Evolutionary conservation across 805 yeast species (phyloP).

Genomic region (Metschnikowia cerradonensis): DNA sequence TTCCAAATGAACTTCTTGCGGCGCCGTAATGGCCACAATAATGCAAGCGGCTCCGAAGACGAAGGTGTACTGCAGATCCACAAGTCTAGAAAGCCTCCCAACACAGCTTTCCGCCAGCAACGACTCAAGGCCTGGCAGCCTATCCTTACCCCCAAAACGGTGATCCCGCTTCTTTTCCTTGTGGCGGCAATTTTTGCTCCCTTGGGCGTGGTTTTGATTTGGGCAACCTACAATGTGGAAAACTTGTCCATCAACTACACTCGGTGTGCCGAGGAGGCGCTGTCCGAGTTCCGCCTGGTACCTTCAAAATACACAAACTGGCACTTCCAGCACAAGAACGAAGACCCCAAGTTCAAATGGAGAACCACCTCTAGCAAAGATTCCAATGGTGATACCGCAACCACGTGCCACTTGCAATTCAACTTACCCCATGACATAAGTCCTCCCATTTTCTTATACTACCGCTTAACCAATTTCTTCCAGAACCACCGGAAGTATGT

Average conservation of each 20-base stretch:
- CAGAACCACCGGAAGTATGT: slow-evolving; percentile 96
- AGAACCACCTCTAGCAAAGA: slow-evolving; percentile 36
- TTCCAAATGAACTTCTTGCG: slow-evolving; percentile 28
- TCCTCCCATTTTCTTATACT: slow-evolving; percentile 72
- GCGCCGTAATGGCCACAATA: slow-evolving; percentile 23
- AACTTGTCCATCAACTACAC: slow-evolving; percentile 73
- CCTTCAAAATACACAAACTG: slow-evolving; percentile 56
- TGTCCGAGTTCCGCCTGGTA: slow-evolving; percentile 41
- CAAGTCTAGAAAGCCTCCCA: slow-evolving; percentile 42
- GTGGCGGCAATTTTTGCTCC: slow-evolving; percentile 83
- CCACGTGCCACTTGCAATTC: slow-evolving; percentile 65
- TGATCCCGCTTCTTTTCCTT: slow-evolving; percentile 74
- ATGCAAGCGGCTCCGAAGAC: slow-evolving; percentile 14
- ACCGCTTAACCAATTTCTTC: slow-evolving; percentile 82
- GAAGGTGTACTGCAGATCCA: slow-evolving; percentile 12
- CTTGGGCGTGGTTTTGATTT: slow-evolving; percentile 78
- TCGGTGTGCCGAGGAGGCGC: slow-evolving; percentile 49
- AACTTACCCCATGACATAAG: slow-evolving; percentile 65
- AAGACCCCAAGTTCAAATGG: slow-evolving; percentile 61
- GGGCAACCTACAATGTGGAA: slow-evolving; percentile 77
- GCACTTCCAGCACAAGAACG: slow-evolving; percentile 53
- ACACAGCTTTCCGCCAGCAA: slow-evolving; percentile 79
- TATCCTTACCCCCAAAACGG: slow-evolving; percentile 85
- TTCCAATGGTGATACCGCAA: slow-evolving; percentile 32
- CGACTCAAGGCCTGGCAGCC: slow-evolving; percentile 76